phyloP scores from a whole-genome alignment of 2,329 filamentous ascomycete genomes.

The Mycosphaerelloides madeirae region DNA sequence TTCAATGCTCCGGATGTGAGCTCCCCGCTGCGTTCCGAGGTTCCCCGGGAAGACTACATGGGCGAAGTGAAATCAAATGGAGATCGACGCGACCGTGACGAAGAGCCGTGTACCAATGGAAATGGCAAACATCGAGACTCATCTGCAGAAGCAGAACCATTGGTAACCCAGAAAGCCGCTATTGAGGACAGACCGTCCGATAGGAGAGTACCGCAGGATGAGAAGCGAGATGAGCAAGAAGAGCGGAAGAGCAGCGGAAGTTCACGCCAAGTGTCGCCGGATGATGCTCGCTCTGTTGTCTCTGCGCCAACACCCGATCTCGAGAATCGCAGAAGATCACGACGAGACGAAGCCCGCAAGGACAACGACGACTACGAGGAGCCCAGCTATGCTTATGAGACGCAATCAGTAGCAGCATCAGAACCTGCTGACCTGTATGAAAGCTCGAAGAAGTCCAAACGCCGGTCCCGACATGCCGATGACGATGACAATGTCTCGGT shows the following conservation, averaged over 20 bases:
- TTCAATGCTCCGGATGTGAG: conserved; percentile 39
- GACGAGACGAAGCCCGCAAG: conserved; percentile 22
- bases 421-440: conserved; percentile 39
- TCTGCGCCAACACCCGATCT: conserved; percentile 29
- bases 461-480: conserved; percentile 20
- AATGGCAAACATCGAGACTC: neutral
- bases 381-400: conserved; percentile 32
- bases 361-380: conserved; percentile 35
- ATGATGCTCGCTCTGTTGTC: conserved; percentile 23
- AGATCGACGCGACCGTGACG: conserved; percentile 1
- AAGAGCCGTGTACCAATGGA: conserved; percentile 8
- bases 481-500: conserved; percentile 42
- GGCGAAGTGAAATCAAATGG: conserved; percentile 16
- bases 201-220: neutral
- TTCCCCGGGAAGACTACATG: conserved; percentile 42
- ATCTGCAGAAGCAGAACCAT: neutral
- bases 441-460: conserved; percentile 33
- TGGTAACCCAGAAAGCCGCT: neutral
- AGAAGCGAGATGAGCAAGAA: conserved; percentile 6
- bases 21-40: conserved; percentile 43
- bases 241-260: conserved; percentile 9
- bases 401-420: conserved; percentile 38
- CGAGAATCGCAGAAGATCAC: conserved; percentile 32
- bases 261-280: conserved; percentile 18
- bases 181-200: neutral